These are phyloP conservation scores for Quercus lobata DNA, from an alignment of 331 rosid genomes.

Conservation along the genomic window DNA sequence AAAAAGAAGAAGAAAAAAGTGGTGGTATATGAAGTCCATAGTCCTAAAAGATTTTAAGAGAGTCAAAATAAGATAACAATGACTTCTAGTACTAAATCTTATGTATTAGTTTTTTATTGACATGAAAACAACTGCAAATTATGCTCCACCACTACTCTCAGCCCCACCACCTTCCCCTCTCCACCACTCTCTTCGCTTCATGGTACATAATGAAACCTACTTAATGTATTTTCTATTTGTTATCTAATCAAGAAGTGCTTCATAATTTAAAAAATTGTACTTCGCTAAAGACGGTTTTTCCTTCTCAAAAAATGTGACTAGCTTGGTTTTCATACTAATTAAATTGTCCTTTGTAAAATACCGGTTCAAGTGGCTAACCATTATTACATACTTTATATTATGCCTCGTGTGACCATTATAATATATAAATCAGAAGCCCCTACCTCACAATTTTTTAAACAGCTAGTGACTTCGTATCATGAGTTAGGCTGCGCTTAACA, in stretches of 20 bases:
- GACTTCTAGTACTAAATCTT: conserved; percentile 4
- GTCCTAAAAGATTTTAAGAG: neutral
- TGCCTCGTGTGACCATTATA: conserved; percentile 3
- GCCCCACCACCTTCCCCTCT: conserved; percentile 32
- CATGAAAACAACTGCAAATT: conserved; percentile 13
- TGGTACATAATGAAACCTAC: neutral
- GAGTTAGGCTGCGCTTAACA: neutral
- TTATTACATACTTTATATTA: neutral
- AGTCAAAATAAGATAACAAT: conserved; percentile 20
- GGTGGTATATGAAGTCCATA: neutral
- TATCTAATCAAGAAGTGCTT: neutral
- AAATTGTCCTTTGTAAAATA: neutral
- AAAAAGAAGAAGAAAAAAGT: neutral
- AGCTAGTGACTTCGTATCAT: neutral
- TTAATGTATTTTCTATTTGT: neutral
- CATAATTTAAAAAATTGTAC: neutral
- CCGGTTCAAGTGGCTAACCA: neutral
- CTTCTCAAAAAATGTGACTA: neutral
- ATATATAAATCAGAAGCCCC: neutral
- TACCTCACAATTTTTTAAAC: neutral
- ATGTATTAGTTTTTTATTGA: neutral
- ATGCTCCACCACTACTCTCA: conserved; percentile 42
- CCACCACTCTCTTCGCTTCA: conserved; percentile 19
- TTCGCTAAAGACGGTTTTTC: neutral
- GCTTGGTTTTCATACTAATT: neutral